Percentiles rank a stretch among this genome's conserved stretches.
These are phyloP conservation scores for Adansonia digitata DNA, from an alignment of 345 rosid species.

Conservation along the genomic window DNA sequence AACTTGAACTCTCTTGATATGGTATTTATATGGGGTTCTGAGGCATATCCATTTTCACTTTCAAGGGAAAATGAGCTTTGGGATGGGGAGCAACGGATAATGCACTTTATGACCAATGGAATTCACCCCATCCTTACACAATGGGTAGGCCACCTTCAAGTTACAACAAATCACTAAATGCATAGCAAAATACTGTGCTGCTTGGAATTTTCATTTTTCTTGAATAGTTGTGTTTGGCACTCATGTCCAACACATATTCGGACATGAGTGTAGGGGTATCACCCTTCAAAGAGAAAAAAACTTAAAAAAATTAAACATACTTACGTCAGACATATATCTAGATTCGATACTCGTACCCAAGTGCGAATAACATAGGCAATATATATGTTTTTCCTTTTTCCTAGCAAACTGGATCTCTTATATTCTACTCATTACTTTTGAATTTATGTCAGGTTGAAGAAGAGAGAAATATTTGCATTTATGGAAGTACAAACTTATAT, in stretches of 20 bases:
- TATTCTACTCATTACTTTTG: conserved; percentile 7
- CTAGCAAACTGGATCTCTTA: conserved; percentile 13
- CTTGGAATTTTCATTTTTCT: no score
- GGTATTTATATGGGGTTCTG: conserved; percentile 68
- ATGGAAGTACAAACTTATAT: conserved; percentile 44
- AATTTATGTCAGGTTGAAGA: conserved; percentile 47
- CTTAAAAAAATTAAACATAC: no score
- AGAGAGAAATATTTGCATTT: conserved; percentile 53
- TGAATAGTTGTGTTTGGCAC: no score
- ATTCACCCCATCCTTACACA: conserved; percentile 45
- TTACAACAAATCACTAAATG: not conserved
- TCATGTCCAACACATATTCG: no score
- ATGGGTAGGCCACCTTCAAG: conserved; percentile 39
- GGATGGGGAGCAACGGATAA: conserved; percentile 52
- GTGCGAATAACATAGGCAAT: no score
- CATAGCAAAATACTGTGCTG: no score
- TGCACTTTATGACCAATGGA: conserved; percentile 43
- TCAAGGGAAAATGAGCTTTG: conserved; percentile 61
- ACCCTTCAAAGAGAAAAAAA: no score
- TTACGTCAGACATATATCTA: no score
- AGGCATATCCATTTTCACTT: conserved; percentile 67
- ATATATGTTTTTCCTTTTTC: conserved; percentile 25
- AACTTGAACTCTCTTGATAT: conserved; percentile 66
- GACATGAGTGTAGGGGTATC: no score
- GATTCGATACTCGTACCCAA: no score